These are phyloP conservation scores for Botryosphaeria agaves DNA, from an alignment of 2,329 filamentous ascomycete species.

Conservation along the genomic window DNA sequence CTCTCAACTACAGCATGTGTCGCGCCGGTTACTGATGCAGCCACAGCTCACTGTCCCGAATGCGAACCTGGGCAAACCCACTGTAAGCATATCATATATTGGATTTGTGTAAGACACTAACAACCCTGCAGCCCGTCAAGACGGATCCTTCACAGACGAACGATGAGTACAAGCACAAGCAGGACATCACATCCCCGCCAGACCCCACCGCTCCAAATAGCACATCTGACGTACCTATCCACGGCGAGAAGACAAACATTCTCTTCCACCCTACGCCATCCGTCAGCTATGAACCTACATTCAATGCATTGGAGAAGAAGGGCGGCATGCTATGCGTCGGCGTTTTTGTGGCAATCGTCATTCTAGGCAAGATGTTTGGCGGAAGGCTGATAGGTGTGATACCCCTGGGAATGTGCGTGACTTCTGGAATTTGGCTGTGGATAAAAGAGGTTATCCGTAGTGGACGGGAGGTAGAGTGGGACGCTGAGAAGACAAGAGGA, in stretches of 20 bases:
- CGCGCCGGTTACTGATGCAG: background rate
- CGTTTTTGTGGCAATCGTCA: constrained; percentile 55
- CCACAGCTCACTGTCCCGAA: constrained; percentile 70
- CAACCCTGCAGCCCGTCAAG: constrained; percentile 36
- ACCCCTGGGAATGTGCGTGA: constrained; percentile 52
- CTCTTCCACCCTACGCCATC: constrained; percentile 89
- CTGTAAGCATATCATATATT: constrained; percentile 23
- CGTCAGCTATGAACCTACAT: constrained; percentile 82
- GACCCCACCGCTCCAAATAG: constrained; percentile 67
- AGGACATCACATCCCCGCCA: constrained; percentile 81
- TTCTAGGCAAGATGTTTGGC: constrained; percentile 66
- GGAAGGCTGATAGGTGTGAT: constrained; percentile 61
- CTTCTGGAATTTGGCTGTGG: constrained; percentile 75
- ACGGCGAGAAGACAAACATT: constrained; percentile 91
- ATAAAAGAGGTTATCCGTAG: constrained; percentile 71
- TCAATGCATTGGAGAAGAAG: constrained; percentile 53
- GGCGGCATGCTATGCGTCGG: constrained; percentile 52
- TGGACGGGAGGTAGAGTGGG: constrained; percentile 74
- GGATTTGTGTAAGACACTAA: constrained; percentile 3
- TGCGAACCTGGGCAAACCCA: constrained; percentile 63
- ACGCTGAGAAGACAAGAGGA: constrained; percentile 68
- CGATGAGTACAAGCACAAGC: constrained; percentile 65
- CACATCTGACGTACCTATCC: constrained; percentile 87
- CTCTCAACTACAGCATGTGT: background rate
- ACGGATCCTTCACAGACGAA: constrained; percentile 55